Base-by-base conservation (phyloP, 2,329 filamentous ascomycete species). In the Phialophora expanda region DNA sequence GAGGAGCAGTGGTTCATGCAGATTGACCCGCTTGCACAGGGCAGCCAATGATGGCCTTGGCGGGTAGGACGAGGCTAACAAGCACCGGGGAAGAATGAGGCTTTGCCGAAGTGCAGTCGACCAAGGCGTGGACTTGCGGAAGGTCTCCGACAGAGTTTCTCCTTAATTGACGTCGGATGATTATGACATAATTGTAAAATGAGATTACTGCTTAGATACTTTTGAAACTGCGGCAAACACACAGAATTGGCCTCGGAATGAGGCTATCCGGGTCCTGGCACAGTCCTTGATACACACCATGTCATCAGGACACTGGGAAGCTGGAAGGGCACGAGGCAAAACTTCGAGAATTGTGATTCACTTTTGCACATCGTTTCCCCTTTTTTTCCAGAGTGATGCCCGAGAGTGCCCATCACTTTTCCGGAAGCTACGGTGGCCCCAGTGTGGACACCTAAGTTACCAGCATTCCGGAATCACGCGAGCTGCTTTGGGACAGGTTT, bases 1-100 rank as follows among this genome's bases (percentile, higher is more conserved):
- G 28, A 64, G 56, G 61, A 64, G 51, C 50, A 62, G 59, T 51
- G 64, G 54, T 67, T 69, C 62, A 59, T 65, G 61, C 67, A 65
- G 20, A 28, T n/a, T 46, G 65, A 61, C 55, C 67, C 65, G 55
- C 65, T 53, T 41, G 38, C 53, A 56, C 51, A 65, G 62, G 67
- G 65, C 67, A 48, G 56, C 65, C 67, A 67, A 69, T 67, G 54
- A 62, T 59, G 41, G 38, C 26, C 2, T 28, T 50, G 28, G 26
- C 26, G 20, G 57, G 48, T 32, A 61, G 50, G 22, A 53, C 12
- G 22, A 53, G 58, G 44, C 46, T 44, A 61, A 53, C 58, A 30
- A 38, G 14, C 8, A 46, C 56, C 30, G 56, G 56, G 44, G 56
- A 59, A 48, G 24, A 32, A 28, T 22, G 58, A 61, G 30, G 58